These are phyloP conservation scores for Botrytis medusae DNA, from an alignment of 2,329 filamentous ascomycete genomes.

Conservation along the genomic window DNA sequence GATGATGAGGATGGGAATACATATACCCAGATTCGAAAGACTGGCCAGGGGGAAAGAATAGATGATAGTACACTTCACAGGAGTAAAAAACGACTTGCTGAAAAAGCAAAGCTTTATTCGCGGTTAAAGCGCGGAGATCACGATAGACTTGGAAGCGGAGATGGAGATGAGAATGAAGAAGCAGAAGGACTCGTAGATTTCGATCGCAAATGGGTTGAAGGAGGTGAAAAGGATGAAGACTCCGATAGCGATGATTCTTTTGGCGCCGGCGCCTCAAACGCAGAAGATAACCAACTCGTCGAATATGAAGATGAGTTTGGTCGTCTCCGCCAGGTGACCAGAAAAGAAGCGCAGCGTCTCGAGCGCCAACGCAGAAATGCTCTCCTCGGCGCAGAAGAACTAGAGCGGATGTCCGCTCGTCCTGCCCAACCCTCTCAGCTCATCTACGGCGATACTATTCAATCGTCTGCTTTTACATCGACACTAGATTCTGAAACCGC, in stretches of 20 bases:
- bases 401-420: constrained; percentile 67
- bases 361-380: constrained; percentile 56
- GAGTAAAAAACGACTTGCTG: constrained; percentile 79
- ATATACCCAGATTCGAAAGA: constrained; percentile 60
- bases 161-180: constrained; percentile 54
- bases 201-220: constrained; percentile 81
- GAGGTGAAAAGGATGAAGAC: constrained; percentile 51
- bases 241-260: constrained; percentile 16
- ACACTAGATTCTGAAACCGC: constrained; percentile 59
- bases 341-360: constrained; percentile 64
- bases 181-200: constrained; percentile 78
- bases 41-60: constrained; percentile 40
- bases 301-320: constrained; percentile 94
- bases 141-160: constrained; percentile 41
- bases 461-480: constrained; percentile 70
- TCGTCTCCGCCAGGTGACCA: constrained; percentile 71
- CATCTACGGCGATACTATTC: constrained; percentile 84
- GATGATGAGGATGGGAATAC: constrained; percentile 48
- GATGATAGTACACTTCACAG: constrained; percentile 58
- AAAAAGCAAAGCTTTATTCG: constrained; percentile 85
- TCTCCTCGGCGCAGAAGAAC: constrained; percentile 56
- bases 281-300: constrained; percentile 57
- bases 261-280: constrained; percentile 42
- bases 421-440: constrained; percentile 66
- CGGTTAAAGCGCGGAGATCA: constrained; percentile 90